Percentiles rank a stretch among this genome's conserved stretches.
phyloP scores from a whole-genome alignment of 129 eudicot genomes.

The Helichrysum umbraculigerum region DNA sequence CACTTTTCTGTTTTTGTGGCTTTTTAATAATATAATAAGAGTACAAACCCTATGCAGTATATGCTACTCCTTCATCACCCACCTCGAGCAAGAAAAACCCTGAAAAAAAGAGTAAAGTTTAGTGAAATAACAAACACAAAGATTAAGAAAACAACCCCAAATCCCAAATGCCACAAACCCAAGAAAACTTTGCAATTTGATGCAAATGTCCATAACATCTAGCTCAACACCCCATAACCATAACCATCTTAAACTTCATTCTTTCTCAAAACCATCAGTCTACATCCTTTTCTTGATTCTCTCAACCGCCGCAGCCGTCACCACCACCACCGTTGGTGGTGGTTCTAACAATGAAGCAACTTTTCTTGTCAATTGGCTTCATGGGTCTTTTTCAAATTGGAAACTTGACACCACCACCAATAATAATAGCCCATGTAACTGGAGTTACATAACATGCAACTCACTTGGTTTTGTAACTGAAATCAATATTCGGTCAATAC shows the following conservation, averaged over 20 bases:
- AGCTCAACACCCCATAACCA: constrained; percentile 24
- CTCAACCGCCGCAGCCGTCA: not conserved
- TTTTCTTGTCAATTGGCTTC: constrained; percentile 50
- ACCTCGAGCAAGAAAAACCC: constrained; percentile 25
- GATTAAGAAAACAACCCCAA: constrained; percentile 22
- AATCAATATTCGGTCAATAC: constrained; percentile 43
- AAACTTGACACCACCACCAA: constrained; percentile 20
- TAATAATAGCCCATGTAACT: constrained; percentile 43
- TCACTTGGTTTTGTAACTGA: constrained; percentile 47
- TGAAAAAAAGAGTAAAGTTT: constrained; percentile 13
- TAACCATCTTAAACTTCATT: constrained; percentile 18
- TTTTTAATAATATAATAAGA: not conserved
- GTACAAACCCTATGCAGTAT: constrained; percentile 16
- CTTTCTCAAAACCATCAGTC: constrained; percentile 19
- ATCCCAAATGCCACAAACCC: constrained; percentile 29
- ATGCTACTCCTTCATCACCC: not conserved
- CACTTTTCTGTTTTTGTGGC: not conserved
- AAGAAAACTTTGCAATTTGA: constrained; percentile 29
- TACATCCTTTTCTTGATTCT: constrained; percentile 19
- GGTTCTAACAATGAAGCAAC: constrained; percentile 54
- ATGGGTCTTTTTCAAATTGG: constrained; percentile 55
- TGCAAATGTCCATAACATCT: constrained; percentile 23
- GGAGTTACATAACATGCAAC: constrained; percentile 51
- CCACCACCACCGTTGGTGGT: not conserved
- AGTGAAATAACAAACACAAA: constrained; percentile 16